phyloP scores from a whole-genome alignment of 1,139 yeast genomes.

The Zygoascus hellenicus region DNA sequence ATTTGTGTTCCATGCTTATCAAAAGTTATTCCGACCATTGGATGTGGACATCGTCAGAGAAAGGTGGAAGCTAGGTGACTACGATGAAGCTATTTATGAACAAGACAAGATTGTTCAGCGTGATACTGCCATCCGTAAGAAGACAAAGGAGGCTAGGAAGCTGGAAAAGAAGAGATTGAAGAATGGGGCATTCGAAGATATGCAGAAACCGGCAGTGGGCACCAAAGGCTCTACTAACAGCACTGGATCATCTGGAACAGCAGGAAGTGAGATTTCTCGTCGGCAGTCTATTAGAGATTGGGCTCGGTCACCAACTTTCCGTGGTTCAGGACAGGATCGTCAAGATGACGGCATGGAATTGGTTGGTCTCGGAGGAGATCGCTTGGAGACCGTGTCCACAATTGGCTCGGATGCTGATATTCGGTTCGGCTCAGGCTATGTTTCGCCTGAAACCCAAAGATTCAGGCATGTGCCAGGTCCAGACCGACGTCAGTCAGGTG shows the following conservation, averaged over 20 bases:
- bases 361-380: constrained; percentile 1
- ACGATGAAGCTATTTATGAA: constrained; percentile 12
- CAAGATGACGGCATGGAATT: constrained; percentile 1
- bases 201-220: not conserved
- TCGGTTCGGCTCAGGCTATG: constrained; percentile 5
- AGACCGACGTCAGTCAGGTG: not conserved
- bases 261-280: not conserved
- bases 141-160: constrained; percentile 7
- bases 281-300: constrained; percentile 2
- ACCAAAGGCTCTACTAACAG: not conserved
- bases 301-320: constrained; percentile 5
- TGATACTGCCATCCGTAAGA: constrained; percentile 4
- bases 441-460: constrained; percentile 5
- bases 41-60: constrained; percentile 88
- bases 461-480: constrained; percentile 5
- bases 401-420: constrained; percentile 7
- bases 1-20: constrained; percentile 57
- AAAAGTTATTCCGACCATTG: constrained; percentile 59
- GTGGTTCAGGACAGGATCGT: not conserved
- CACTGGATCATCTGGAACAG: not conserved
- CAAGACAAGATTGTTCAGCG: constrained; percentile 6
- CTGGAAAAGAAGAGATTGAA: constrained; percentile 4
- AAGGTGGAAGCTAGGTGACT: constrained; percentile 32
- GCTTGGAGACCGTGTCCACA: constrained; percentile 2
- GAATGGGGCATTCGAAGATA: not conserved